Evolutionary conservation across 768 basidiomycete genomes (phyloP), one percentile per base, ranked within the genome.

Genomic region (Lyophyllum atratum): DNA sequence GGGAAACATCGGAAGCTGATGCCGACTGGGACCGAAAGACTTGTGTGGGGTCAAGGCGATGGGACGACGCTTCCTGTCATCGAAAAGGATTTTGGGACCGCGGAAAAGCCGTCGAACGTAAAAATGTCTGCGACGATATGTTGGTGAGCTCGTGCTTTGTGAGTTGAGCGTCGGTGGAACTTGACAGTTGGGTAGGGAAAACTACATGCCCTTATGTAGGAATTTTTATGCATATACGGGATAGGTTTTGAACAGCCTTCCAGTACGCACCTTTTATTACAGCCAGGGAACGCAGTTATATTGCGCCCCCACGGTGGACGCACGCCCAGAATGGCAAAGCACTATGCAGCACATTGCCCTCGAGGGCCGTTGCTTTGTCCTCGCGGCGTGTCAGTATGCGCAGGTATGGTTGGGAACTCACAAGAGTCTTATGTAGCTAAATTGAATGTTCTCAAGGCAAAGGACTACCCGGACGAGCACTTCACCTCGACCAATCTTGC

Each of bases 291-390:
- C 80, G 1, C 79, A 86, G 62, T 70, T 88, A 14, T 85, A 86
- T 65, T 86, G 84, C 63, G 86, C 83, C 0, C 85, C 86, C 0
- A 88, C 87, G 0, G 85, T 87, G 21, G 87, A 88, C 59, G 73
- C 78, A 4, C 75, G 86, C 2, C 77, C 78, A 2, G 72, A 65
- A 9, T 89, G 86, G 87, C 75, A 76, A 59, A 69, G 72, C 55
- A 80, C 82, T 0, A 86, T 87, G 84, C 63, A 70, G 24, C 85
- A 86, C 62, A 84, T 89, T 48, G 86, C 87, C 0, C 70, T 84
- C 33, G 87, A 89, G 65, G 87, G 87, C 10, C 79, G 87, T 24
- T 86, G 85, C 69, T 86, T 87, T 67, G 87, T 89, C 49, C 72
- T 89, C 24, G 78, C 82, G 14, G 85, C 84, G 3, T 86, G 82